Evolutionary conservation across 2,329 filamentous ascomycete species (phyloP).

Genomic region (Paramyrothecium sp.): DNA sequence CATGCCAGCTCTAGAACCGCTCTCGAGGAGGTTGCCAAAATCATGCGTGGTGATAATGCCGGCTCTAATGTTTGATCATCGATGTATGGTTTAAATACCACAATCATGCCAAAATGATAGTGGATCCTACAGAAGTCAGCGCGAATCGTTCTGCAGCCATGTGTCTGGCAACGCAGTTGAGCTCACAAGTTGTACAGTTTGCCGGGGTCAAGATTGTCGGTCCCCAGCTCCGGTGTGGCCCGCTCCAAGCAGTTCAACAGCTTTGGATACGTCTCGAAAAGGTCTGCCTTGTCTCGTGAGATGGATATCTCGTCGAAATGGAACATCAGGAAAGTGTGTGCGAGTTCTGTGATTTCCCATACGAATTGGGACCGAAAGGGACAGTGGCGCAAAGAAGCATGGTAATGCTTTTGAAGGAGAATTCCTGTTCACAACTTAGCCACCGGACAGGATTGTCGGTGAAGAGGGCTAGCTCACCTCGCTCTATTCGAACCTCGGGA

Average conservation of each 20-base stretch:
- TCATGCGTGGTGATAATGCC: not conserved
- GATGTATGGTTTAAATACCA: constrained; percentile 3
- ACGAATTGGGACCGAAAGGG: not conserved
- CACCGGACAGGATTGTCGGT: not conserved
- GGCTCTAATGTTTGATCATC: not conserved
- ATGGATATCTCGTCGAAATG: constrained; percentile 1
- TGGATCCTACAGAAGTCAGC: not conserved
- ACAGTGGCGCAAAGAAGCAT: not conserved
- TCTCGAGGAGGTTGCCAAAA: not conserved
- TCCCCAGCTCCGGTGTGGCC: not conserved
- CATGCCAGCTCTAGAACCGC: not conserved
- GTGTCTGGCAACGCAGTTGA: not conserved
- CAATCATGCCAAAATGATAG: constrained; percentile 1
- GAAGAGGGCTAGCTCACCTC: not conserved
- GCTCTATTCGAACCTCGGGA: not conserved
- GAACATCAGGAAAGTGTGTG: constrained; percentile 1
- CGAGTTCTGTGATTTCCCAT: constrained; percentile 1
- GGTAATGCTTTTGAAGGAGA: constrained; percentile 1
- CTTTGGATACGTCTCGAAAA: constrained; percentile 2
- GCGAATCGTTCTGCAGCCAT: not conserved
- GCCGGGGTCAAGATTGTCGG: not conserved
- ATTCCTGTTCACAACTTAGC: not conserved
- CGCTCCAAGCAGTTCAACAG: not conserved
- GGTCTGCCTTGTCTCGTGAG: not conserved
- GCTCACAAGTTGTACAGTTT: constrained; percentile 1